Percentiles rank a stretch among this genome's conserved stretches.
Conservation (phyloP, 192 early-diverging fungal genomes). For the Kickxella alabastrina region DNA sequence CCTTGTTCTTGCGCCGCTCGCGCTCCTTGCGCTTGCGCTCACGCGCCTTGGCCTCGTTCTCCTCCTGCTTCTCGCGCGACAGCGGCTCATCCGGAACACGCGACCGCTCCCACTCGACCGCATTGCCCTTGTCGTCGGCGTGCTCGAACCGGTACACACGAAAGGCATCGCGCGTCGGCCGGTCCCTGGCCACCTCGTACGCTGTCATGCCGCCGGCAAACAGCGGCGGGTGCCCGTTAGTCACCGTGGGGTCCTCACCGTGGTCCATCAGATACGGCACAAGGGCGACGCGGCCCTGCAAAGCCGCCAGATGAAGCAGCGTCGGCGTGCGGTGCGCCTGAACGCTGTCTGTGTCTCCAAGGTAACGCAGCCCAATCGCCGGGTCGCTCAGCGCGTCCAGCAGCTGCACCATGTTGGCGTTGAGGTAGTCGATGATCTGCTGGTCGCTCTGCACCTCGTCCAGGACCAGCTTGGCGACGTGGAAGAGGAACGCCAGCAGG, state of each 20-base stretch:
- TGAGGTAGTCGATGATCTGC: conserved; percentile 45
- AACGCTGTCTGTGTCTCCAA: conserved; percentile 42
- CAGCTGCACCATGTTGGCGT: conserved; percentile 61
- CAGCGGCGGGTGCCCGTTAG: conserved; percentile 26
- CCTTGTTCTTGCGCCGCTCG: conserved; percentile 5
- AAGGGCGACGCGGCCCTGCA: conserved; percentile 54
- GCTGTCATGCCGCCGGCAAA: conserved; percentile 31
- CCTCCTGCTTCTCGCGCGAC: conserved; percentile 14
- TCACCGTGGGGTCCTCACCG: conserved; percentile 75
- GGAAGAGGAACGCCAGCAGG: conserved; percentile 30
- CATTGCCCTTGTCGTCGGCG: conserved; percentile 15
- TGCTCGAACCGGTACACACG: conserved; percentile 29
- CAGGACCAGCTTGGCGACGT: conserved; percentile 30
- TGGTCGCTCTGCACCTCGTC: conserved; percentile 44
- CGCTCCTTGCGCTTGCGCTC: conserved; percentile 17
- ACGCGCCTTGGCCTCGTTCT: conserved; percentile 11
- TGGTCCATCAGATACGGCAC: conserved; percentile 63
- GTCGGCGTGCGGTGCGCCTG: conserved; percentile 52
- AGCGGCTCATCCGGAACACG: conserved; percentile 21
- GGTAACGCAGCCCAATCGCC: conserved; percentile 46
- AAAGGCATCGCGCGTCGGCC: conserved; percentile 20
- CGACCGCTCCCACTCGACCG: conserved; percentile 38
- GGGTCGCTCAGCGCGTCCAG: conserved; percentile 54
- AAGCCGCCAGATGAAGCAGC: conserved; percentile 74
- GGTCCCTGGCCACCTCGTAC: conserved; percentile 29